Evolutionary conservation across 305 asterid species (phyloP).

Genomic region (Fraxinus sp.): DNA sequence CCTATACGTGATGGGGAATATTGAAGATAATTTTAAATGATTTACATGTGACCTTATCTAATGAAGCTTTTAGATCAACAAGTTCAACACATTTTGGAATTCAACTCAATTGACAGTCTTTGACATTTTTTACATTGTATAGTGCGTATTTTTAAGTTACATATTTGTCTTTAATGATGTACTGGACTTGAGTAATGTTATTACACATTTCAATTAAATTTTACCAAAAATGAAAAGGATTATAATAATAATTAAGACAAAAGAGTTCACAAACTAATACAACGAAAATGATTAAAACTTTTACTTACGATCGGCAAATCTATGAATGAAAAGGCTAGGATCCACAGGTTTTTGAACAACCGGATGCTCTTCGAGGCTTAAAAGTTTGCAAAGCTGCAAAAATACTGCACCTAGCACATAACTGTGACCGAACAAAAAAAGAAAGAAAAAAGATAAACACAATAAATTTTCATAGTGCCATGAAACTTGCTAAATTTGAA

Average conservation of each 20-base stretch:
- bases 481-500: slow-evolving; percentile 5
- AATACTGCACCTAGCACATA: slow-evolving; percentile 86
- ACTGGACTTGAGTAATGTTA: slow-evolving; percentile 4
- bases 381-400: slow-evolving; percentile 78
- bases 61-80: background rate
- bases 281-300: slow-evolving; percentile 15
- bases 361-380: slow-evolving; percentile 68
- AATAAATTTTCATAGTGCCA: slow-evolving; percentile 13
- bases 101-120: slow-evolving; percentile 8
- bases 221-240: background rate
- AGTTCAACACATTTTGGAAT: background rate
- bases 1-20: background rate
- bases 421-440: slow-evolving; percentile 38
- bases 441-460: background rate
- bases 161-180: background rate
- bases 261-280: slow-evolving; percentile 5
- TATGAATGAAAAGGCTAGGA: slow-evolving; percentile 90
- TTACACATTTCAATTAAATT: slow-evolving; percentile 5
- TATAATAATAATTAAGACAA: background rate
- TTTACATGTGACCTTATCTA: background rate
- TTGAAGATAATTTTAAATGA: background rate
- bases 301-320: slow-evolving; percentile 67
- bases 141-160: background rate
- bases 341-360: slow-evolving; percentile 76
- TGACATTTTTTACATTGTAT: slow-evolving; percentile 4